Percentiles rank a stretch among this genome's conserved stretches.
phyloP scores from a whole-genome alignment of 345 rosid genomes.

The Stellera chamaejasme region DNA sequence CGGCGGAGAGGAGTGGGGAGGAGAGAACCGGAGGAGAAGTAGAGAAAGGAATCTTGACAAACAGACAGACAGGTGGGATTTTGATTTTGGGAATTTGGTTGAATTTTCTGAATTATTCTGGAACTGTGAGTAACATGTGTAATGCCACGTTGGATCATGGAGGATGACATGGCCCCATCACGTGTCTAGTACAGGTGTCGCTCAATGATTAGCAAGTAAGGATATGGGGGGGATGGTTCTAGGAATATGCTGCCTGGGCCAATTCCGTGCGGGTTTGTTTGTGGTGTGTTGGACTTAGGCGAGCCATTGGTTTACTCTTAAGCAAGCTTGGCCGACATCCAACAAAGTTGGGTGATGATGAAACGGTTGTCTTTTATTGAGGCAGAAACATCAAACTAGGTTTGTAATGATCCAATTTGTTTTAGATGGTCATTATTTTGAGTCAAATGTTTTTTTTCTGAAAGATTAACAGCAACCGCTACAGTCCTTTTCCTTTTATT shows the following conservation, averaged over 20 bases:
- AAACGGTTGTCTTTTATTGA: no score
- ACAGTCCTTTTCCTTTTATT: no score
- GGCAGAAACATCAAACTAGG: no score
- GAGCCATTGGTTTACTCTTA: neutral
- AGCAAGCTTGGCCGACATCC: no score
- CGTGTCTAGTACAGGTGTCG: constrained; percentile 11
- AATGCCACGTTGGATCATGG: constrained; percentile 34
- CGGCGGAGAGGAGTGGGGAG: neutral
- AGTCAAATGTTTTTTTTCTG: no score
- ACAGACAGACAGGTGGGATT: constrained; percentile 45
- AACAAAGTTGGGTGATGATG: no score
- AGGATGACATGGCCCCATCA: constrained; percentile 23
- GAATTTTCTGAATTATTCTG: constrained; percentile 17
- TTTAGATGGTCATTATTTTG: no score
- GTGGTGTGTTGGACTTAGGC: constrained; percentile 3
- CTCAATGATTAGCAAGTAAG: constrained; percentile 8
- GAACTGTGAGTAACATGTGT: constrained; percentile 32
- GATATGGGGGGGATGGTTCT: constrained; percentile 6
- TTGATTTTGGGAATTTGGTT: constrained; percentile 4
- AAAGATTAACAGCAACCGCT: no score
- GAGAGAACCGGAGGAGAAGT: no score
- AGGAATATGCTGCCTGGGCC: constrained; percentile 22
- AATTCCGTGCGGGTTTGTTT: constrained; percentile 7
- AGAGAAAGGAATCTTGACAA: constrained; percentile 18
- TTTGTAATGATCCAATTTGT: no score